These are phyloP conservation scores for maize (Zea mays) DNA, from an alignment of 176 grass and related monocot species.

Conservation along the genomic window DNA sequence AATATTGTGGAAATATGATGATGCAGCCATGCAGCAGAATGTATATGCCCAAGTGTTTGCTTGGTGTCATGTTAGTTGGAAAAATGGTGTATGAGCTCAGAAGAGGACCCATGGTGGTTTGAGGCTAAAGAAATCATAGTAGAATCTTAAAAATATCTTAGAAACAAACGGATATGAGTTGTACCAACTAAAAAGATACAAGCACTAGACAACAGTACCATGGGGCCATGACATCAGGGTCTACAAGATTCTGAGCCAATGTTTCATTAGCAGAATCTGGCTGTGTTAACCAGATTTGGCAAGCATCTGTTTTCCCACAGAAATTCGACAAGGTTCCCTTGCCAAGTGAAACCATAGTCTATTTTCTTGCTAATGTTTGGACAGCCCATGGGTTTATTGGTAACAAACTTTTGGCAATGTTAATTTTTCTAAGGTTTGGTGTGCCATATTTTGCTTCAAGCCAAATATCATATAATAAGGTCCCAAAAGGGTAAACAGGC, in stretches of 20 bases:
- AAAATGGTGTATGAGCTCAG: conserved; percentile 10
- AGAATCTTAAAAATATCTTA: background rate
- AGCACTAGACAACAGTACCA: background rate
- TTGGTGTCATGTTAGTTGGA: background rate
- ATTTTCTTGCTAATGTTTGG: background rate
- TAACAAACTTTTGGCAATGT: background rate
- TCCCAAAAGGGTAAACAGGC: background rate
- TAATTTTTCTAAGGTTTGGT: background rate
- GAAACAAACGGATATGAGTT: background rate
- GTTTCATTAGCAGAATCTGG: background rate
- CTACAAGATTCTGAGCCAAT: too few species aligned
- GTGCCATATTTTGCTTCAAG: background rate
- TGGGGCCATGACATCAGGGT: too few species aligned
- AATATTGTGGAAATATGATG: conserved; percentile 10
- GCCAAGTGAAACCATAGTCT: background rate
- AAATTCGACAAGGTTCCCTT: background rate
- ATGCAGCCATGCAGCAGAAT: background rate
- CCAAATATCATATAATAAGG: too few species aligned
- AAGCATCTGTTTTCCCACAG: background rate
- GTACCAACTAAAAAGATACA: background rate
- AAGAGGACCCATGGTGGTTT: background rate
- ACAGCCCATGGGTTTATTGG: background rate
- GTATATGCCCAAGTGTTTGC: background rate
- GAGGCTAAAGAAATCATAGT: conserved; percentile 1
- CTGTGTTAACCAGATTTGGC: background rate